phyloP scores from a whole-genome alignment of 805 yeast genomes.

The Metschnikowia chrysomelidarum region DNA sequence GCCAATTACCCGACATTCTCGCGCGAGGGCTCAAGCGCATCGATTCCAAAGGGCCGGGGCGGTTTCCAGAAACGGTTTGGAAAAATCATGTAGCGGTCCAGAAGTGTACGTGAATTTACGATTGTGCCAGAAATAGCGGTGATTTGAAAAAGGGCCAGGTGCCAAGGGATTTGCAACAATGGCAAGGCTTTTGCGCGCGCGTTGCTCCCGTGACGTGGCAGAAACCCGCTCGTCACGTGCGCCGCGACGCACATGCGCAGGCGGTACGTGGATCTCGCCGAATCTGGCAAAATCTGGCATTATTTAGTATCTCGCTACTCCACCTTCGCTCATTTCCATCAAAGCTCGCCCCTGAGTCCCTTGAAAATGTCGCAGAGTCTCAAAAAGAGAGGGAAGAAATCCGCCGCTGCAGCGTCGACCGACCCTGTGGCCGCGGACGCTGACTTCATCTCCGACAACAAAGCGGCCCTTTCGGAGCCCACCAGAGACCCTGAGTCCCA shows the following conservation, averaged over 20 bases:
- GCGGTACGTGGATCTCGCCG: too few species aligned
- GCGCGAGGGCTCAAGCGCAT: conserved; percentile 3
- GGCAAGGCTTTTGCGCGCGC: neutral
- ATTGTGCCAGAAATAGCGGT: neutral
- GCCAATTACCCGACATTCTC: too few species aligned
- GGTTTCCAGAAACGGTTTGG: conserved; percentile 44
- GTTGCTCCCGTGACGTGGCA: conserved; percentile 4
- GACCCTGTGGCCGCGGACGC: conserved; percentile 8
- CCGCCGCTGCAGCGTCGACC: conserved; percentile 6
- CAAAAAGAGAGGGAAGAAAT: conserved; percentile 29
- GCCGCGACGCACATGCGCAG: neutral
- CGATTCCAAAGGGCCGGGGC: conserved; percentile 41
- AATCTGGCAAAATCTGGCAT: too few species aligned
- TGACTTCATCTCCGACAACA: conserved; percentile 2
- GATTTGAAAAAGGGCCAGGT: too few species aligned
- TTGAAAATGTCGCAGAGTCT: conserved; percentile 27
- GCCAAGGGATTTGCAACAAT: too few species aligned
- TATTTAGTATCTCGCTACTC: too few species aligned
- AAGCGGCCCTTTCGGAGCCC: neutral
- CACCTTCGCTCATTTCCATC: too few species aligned
- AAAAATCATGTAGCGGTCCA: conserved; percentile 37
- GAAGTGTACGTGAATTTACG: too few species aligned
- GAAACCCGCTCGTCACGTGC: conserved; percentile 4
- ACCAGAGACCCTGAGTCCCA: conserved; percentile 27
- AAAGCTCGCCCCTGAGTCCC: too few species aligned